These are phyloP conservation scores for Medicago arabica DNA, from an alignment of 306 rosid genomes.

Conservation along the genomic window DNA sequence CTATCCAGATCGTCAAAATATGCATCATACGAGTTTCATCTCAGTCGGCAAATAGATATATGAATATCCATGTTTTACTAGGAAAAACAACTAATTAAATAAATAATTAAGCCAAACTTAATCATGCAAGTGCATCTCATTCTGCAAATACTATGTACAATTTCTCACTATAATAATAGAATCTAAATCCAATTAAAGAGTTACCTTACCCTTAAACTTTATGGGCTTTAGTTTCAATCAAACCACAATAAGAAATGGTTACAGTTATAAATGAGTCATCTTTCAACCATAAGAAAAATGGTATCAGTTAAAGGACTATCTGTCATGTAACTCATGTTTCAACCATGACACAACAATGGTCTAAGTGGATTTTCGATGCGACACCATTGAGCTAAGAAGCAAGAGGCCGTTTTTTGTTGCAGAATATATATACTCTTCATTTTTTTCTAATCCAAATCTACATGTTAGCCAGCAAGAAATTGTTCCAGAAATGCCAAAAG, in stretches of 20 bases:
- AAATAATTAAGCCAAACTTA: neutral
- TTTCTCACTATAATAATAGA: neutral
- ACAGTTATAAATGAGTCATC: neutral
- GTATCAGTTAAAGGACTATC: neutral
- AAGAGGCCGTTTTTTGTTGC: constrained; percentile 15
- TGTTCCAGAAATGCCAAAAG: constrained; percentile 30
- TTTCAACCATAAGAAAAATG: neutral
- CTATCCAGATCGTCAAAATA: neutral
- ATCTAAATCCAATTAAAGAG: constrained; percentile 13
- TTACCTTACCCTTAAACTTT: neutral
- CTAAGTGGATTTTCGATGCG: constrained; percentile 28
- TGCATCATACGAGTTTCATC: neutral
- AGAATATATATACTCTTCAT: constrained; percentile 33
- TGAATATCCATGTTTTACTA: neutral
- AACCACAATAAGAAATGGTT: constrained; percentile 16
- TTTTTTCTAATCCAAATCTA: constrained; percentile 25
- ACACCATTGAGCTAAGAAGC: constrained; percentile 29
- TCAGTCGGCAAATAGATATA: neutral
- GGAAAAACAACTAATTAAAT: neutral
- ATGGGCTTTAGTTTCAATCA: constrained; percentile 14
- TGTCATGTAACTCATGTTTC: neutral
- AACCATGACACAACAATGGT: neutral
- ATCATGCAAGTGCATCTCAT: neutral
- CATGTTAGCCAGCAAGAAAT: constrained; percentile 37
- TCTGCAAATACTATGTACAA: neutral